These are phyloP conservation scores for Pseudotulostoma volvatum DNA, from an alignment of 495 filamentous ascomycete species.

Conservation along the genomic window DNA sequence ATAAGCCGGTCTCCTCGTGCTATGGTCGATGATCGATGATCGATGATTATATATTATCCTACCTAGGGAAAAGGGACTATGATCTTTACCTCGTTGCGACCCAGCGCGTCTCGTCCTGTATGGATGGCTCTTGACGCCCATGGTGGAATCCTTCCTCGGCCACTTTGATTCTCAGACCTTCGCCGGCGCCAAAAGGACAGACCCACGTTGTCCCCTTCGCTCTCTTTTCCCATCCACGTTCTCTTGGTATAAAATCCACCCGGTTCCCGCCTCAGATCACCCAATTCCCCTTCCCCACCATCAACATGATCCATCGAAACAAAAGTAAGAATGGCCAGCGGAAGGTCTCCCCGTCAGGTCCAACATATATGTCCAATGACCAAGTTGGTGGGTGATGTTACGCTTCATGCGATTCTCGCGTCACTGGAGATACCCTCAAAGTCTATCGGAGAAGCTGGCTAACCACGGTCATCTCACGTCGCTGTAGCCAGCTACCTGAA, in stretches of 20 bases:
- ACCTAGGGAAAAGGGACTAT: too few relatives aligned
- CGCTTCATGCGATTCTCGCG: too few relatives aligned
- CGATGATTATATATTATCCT: too few relatives aligned
- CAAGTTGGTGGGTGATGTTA: constrained; percentile 63
- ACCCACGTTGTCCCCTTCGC: neutral
- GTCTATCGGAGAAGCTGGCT: too few relatives aligned
- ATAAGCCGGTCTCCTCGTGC: too few relatives aligned
- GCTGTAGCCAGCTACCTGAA: constrained; percentile 53
- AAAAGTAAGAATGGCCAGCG: constrained; percentile 27
- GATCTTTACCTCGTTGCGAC: too few relatives aligned
- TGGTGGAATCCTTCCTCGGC: constrained; percentile 1
- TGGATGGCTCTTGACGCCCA: constrained; percentile 7
- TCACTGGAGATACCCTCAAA: too few relatives aligned
- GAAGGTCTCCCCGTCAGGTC: constrained; percentile 55
- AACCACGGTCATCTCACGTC: constrained; percentile 5
- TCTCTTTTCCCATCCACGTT: constrained; percentile 1
- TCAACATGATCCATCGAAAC: constrained; percentile 28
- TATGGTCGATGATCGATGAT: too few relatives aligned
- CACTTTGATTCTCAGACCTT: constrained; percentile 5
- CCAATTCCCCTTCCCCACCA: too few relatives aligned
- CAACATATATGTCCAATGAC: constrained; percentile 70
- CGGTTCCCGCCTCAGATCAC: neutral
- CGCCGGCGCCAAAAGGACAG: too few relatives aligned
- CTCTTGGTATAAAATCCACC: constrained; percentile 1
- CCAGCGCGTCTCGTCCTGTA: constrained; percentile 5